Evolutionary conservation across 2,329 filamentous ascomycete genomes (phyloP), one percentile per base, ranked within the genome.

Genomic region (Penicillium sp.): DNA sequence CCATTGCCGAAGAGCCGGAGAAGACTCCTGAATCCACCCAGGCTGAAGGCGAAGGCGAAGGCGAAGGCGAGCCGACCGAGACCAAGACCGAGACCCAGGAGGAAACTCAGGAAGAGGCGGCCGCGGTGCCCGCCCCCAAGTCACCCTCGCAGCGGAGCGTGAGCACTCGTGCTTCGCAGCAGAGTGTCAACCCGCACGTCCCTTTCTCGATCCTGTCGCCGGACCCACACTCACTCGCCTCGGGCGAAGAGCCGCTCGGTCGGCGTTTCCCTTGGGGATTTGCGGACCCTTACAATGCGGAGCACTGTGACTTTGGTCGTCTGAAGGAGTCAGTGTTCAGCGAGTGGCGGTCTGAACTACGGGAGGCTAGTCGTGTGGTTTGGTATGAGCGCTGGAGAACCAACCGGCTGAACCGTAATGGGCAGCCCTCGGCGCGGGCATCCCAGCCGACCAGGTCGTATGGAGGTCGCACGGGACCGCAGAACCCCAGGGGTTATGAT

Each of bases 351-450:
- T 84, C 84, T 39, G 94, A 99, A 71, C 81, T 99, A 56, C 88
- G 93, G 56, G 91, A 96, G 73, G 89, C 91, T 48, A 96, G 91
- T 72, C 85, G 91, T 52, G 92, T 96, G 69, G 84, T 92, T 65
- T 97, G 92, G 91, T 97, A 97, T 67, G 93, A 97, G 75, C 87
- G 90, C 66, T 97, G 93, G 94, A 87, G 94, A 75, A 97, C 85
- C 42, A 75, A 71, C 63, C 73, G 74, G 13, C 63, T 77, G 49
- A 72, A 77, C 55, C 67, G 70, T 40, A 66, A 71, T 42, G 67
- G 66, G 16, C 61, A 63, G 39, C 49, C 63, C 18, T 39, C 51
- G 14, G 55, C 61, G 14, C 54, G 63, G 52, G 40, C 56, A 42
- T 42, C 53, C 34, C 67, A 67, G 54, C 36, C 40, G 10, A 26